Base-by-base conservation (phyloP, 768 basidiomycete species). In the Suillus plorans region DNA sequence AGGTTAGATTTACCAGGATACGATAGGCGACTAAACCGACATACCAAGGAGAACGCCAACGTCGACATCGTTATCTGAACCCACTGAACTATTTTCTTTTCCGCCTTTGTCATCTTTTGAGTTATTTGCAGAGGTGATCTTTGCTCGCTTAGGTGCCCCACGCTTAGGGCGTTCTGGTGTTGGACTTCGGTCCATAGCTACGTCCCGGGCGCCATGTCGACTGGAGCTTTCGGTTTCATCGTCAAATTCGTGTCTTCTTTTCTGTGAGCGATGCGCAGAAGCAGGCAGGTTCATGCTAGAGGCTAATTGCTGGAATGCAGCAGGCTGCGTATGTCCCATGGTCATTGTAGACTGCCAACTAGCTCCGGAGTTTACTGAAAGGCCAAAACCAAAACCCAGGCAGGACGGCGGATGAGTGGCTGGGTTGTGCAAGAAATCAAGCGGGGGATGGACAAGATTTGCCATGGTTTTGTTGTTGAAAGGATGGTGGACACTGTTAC, bases 171-270 rank as follows among this genome's bases (percentile, higher is more conserved):
- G 83, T 74, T 95, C 92, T 18, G 92, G 90, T 3, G 92, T 92
- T 9, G 92, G 91, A 68, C 91, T 92, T 66, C 90, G 83, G 74
- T 93, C 92, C 92, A 94, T 94, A 18, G 87, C 82, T 61, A 90
- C 84, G 69, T 92, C 91, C 64, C 84, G 76, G 34, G 73, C 71
- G 6, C 53, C 68, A 60, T 64, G 72, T 53, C 68, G 77, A 61
- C 68, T 76, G 31, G 77, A 75, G 16, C 41, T 59, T 63, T 85
- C 84, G 4, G 77, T 72, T 36, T 90, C 87, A n/a, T 92, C 90
- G 22, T 93, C 91, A 2, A 78, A 74, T 61, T 94, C 92, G 65
- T 83, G 80, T 47, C 89, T 80, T 66, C 92, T 80, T 76, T 93
- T 91, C 74, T 84, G 82, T 18, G 76, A 71, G 58, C 86, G 83